These are phyloP conservation scores for Ilex paraguariensis DNA, from an alignment of 305 asterid genomes.

Conservation along the genomic window DNA sequence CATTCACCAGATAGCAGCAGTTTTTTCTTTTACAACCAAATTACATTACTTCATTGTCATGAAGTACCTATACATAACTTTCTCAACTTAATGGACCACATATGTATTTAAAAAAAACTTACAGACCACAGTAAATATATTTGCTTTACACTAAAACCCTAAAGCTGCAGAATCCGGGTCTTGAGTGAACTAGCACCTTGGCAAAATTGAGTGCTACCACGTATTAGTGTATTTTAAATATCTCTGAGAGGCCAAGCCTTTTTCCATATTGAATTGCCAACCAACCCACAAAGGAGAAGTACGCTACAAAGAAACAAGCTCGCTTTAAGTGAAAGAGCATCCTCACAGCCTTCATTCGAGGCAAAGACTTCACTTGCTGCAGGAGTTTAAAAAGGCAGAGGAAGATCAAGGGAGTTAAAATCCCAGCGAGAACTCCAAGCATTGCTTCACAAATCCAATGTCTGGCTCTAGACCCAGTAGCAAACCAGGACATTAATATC, in stretches of 20 bases:
- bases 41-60: no score
- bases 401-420: conserved; percentile 47
- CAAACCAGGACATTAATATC: conserved; percentile 46
- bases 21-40: no score
- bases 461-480: conserved; percentile 26
- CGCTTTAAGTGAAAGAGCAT: conserved; percentile 34
- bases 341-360: conserved; percentile 28
- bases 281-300: conserved; percentile 79
- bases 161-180: conserved; percentile 9
- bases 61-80: no score
- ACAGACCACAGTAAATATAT: no score
- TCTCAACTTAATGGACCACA: no score
- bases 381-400: conserved; percentile 39
- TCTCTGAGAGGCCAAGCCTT: conserved; percentile 50
- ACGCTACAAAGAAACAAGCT: conserved; percentile 55
- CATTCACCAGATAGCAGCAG: no score
- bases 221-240: conserved; percentile 16
- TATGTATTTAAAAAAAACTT: no score
- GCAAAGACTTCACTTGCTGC: conserved; percentile 24
- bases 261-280: conserved; percentile 58
- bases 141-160: conserved; percentile 7
- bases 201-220: conserved; percentile 34
- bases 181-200: conserved; percentile 22
- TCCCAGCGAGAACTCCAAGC: conserved; percentile 54
- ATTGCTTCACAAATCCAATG: conserved; percentile 74